Percentiles rank a stretch among this genome's conserved stretches.
Evolutionary conservation across 2,329 filamentous ascomycete genomes (phyloP).

Genomic region (Lecanicillium sp.): DNA sequence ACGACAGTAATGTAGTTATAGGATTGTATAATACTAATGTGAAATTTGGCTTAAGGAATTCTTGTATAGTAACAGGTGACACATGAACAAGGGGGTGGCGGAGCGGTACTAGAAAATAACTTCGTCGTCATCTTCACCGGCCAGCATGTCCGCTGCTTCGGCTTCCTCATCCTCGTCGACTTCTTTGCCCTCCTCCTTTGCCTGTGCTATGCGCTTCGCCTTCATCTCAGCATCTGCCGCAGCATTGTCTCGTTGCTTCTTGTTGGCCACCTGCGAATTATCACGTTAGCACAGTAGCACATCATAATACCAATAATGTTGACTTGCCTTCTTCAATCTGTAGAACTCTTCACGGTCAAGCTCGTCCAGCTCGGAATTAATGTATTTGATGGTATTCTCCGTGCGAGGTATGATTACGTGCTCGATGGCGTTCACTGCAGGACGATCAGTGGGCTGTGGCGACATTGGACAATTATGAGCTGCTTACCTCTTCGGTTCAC

Average conservation of each 20-base stretch:
- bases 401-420: slow-evolving; percentile 96
- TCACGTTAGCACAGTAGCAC: slow-evolving; percentile 1
- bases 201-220: slow-evolving; percentile 53
- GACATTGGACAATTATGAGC: not conserved
- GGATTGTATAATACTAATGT: not conserved
- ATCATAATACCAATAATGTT: not conserved
- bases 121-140: slow-evolving; percentile 70
- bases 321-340: slow-evolving; percentile 70
- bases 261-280: slow-evolving; percentile 55
- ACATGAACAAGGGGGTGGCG: not conserved
- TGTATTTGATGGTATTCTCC: slow-evolving; percentile 99
- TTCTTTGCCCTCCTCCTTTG: slow-evolving; percentile 14
- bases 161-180: slow-evolving; percentile 33
- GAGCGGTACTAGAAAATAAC: slow-evolving; percentile 56
- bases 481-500: slow-evolving; percentile 85
- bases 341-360: slow-evolving; percentile 98
- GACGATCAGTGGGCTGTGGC: slow-evolving; percentile 12
- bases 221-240: slow-evolving; percentile 68
- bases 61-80: slow-evolving; percentile 4
- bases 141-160: slow-evolving; percentile 56
- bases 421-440: slow-evolving; percentile 82
- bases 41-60: not conserved
- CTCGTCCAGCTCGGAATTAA: slow-evolving; percentile 97
- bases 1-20: slow-evolving; percentile 56
- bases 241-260: slow-evolving; percentile 72